Percentiles rank a stretch among this genome's conserved stretches.
Conservation (phyloP, 768 basidiomycete genomes). For the Coprinellus aureogranulatus region DNA sequence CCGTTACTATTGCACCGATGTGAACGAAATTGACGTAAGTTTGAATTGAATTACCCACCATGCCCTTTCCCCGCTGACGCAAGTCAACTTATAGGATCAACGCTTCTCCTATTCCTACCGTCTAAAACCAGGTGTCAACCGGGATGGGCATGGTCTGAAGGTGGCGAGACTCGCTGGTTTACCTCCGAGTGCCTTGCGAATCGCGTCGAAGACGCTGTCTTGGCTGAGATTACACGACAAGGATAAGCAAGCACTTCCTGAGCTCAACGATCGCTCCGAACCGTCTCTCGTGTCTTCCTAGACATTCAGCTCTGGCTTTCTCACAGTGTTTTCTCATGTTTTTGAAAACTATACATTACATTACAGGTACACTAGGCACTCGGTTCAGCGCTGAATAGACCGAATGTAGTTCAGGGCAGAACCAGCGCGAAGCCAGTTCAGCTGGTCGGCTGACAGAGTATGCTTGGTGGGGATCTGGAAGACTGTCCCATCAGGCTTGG, state of each 20-base stretch:
- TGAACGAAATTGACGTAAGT: conserved; percentile 74
- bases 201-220: conserved; percentile 57
- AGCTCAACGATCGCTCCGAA: background rate
- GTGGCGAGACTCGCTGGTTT: conserved; percentile 87
- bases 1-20: conserved; percentile 86
- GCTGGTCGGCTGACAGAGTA: conserved; percentile 87
- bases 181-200: conserved; percentile 56
- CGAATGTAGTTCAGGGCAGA: conserved; percentile 90
- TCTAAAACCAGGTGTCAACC: conserved; percentile 79
- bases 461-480: conserved; percentile 77
- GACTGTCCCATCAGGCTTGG: conserved; percentile 55
- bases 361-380: conserved; percentile 6
- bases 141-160: conserved; percentile 87
- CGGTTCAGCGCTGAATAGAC: conserved; percentile 41
- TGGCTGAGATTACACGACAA: conserved; percentile 26
- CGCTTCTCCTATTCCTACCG: conserved; percentile 84
- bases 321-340: background rate
- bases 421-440: conserved; percentile 87
- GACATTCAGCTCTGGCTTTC: background rate
- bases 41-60: background rate
- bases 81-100: conserved; percentile 52
- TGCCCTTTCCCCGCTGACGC: background rate
- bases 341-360: conserved; percentile 6
- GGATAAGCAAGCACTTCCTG: background rate
- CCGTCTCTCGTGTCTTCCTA: background rate